Conservation (phyloP, 2,329 filamentous ascomycete genomes). For the Aciculosporium take region DNA sequence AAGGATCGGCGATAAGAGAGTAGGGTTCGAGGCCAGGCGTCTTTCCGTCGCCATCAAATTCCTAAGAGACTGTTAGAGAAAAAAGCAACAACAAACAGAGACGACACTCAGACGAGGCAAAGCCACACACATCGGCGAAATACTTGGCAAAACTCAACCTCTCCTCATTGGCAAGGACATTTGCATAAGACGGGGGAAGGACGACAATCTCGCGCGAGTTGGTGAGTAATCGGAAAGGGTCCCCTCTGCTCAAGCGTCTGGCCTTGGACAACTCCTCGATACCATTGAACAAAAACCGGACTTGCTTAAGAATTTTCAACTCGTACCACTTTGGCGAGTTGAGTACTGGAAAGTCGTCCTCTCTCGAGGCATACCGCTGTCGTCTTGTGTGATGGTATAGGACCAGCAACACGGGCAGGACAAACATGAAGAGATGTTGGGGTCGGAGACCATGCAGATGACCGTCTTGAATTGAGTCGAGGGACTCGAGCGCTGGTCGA, state of each 20-base stretch:
- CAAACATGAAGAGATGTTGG: slow-evolving; percentile 27
- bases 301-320: slow-evolving; percentile 5
- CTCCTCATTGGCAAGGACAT: slow-evolving; percentile 3
- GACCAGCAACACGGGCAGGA: slow-evolving; percentile 33
- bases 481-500: background rate
- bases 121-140: slow-evolving; percentile 5
- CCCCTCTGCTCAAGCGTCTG: slow-evolving; percentile 1
- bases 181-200: slow-evolving; percentile 6
- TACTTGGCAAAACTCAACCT: slow-evolving; percentile 7
- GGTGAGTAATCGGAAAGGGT: slow-evolving; percentile 7
- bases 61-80: background rate
- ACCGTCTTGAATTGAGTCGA: background rate
- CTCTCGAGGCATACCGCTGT: background rate
- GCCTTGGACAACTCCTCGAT: slow-evolving; percentile 5
- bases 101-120: no score
- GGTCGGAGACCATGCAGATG: slow-evolving; percentile 7
- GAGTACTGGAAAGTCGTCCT: background rate
- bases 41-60: slow-evolving; percentile 8
- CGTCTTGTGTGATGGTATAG: background rate
- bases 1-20: slow-evolving; percentile 6
- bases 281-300: slow-evolving; percentile 4
- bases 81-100: background rate
- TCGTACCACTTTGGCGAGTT: slow-evolving; percentile 7
- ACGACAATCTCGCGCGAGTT: slow-evolving; percentile 7
- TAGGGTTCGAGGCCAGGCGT: slow-evolving; percentile 7